Evolutionary conservation across 2,329 filamentous ascomycete species (phyloP).

Genomic region (Madurella fahalii): DNA sequence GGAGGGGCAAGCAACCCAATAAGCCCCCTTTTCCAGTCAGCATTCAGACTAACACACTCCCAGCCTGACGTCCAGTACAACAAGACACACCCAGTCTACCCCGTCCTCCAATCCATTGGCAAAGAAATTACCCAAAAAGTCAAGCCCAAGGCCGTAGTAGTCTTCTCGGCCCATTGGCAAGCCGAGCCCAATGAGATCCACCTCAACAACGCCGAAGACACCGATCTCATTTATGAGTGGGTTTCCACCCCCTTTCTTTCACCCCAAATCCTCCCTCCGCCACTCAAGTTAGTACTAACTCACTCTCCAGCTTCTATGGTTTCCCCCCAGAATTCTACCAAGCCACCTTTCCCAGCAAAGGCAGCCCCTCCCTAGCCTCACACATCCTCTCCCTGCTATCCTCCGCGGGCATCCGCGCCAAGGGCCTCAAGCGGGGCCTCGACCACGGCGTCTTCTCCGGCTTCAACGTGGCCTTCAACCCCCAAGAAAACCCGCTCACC

Average conservation of each 20-base stretch:
- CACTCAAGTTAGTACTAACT: background rate
- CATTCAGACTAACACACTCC: constrained; percentile 10
- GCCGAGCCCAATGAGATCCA: constrained; percentile 52
- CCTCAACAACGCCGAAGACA: constrained; percentile 62
- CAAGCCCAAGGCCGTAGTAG: constrained; percentile 67
- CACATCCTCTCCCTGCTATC: constrained; percentile 53
- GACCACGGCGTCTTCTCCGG: constrained; percentile 74
- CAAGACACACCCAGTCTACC: constrained; percentile 63
- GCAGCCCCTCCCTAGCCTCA: constrained; percentile 55
- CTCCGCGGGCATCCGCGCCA: constrained; percentile 54
- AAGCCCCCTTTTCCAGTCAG: background rate
- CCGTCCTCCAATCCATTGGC: constrained; percentile 60
- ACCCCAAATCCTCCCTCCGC: background rate
- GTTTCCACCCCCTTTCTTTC: constrained; percentile 8
- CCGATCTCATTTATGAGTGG: constrained; percentile 66
- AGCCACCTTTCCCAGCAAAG: constrained; percentile 61
- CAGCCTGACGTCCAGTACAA: constrained; percentile 47
- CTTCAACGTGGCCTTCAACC: constrained; percentile 61
- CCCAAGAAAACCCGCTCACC: constrained; percentile 56
- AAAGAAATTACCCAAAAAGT: constrained; percentile 66
- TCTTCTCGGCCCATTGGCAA: constrained; percentile 78
- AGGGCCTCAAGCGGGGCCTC: constrained; percentile 59
- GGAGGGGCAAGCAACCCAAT: constrained; percentile 40
- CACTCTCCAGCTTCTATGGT: constrained; percentile 52
- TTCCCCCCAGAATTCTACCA: constrained; percentile 68